Evolutionary conservation across 2,329 filamentous ascomycete species (phyloP).

Genomic region (Penicillium paneum): DNA sequence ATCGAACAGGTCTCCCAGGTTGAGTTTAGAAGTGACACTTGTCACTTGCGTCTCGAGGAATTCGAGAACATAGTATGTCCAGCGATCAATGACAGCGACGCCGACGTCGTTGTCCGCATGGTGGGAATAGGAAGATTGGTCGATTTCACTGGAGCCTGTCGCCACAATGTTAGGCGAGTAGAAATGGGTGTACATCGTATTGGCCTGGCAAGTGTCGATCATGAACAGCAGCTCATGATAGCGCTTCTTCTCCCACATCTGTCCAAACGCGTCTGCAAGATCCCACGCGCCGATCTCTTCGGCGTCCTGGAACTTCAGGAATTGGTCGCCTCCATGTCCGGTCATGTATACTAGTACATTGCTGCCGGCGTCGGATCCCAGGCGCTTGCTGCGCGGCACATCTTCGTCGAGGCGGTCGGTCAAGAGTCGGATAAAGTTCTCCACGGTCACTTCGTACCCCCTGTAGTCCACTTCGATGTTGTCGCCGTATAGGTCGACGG

Average conservation of each 20-base stretch:
- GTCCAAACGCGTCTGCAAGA: conserved; percentile 92
- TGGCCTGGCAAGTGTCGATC: conserved; percentile 99
- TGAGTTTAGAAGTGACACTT: conserved; percentile 81
- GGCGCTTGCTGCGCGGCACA: conserved; percentile 88
- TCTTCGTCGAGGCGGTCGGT: conserved; percentile 93
- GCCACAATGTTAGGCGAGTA: conserved; percentile 98
- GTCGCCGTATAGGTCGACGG: conserved; percentile 93
- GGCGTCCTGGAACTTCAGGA: conserved; percentile 96
- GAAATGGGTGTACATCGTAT: conserved; percentile 98
- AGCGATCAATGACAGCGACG: conserved; percentile 95
- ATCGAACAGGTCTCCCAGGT: conserved; percentile 90
- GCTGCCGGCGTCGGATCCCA: conserved; percentile 90
- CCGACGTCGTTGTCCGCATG: conserved; percentile 98
- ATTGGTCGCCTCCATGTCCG: conserved; percentile 94
- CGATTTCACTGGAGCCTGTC: conserved; percentile 91
- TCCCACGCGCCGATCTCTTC: conserved; percentile 98
- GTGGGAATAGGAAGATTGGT: conserved; percentile 95
- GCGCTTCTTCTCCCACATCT: conserved; percentile 99
- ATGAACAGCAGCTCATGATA: conserved; percentile 99
- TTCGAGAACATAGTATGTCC: conserved; percentile 97
- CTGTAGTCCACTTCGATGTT: conserved; percentile 99
- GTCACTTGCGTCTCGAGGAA: conserved; percentile 89
- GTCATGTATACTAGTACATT: conserved; percentile 99
- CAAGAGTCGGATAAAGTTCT: conserved; percentile 94
- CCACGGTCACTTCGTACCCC: conserved; percentile 96